Conservation (phyloP, 2,329 filamentous ascomycete species). For the Juglanconis oblonga region DNA sequence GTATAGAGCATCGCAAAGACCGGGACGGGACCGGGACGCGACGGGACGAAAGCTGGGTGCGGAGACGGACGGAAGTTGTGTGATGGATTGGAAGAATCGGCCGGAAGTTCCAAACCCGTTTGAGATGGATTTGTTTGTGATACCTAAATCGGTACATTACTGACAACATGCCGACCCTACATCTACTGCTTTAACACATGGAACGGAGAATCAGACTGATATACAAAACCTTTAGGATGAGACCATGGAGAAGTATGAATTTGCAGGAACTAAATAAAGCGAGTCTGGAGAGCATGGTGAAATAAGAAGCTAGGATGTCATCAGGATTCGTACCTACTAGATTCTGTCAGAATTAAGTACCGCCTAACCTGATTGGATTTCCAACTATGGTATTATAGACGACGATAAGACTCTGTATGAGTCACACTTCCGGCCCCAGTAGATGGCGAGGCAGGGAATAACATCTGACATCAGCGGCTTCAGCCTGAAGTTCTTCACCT, state of each 20-base stretch:
- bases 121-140: too few relatives aligned
- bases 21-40: not conserved
- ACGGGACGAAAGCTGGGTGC: constrained; percentile 34
- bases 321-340: not conserved
- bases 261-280: not conserved
- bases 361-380: too few relatives aligned
- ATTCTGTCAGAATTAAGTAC: too few relatives aligned
- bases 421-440: too few relatives aligned
- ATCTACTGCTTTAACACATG: not conserved
- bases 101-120: constrained; percentile 35
- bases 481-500: too few relatives aligned
- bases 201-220: not conserved
- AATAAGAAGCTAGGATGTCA: not conserved
- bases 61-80: constrained; percentile 49
- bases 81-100: constrained; percentile 45
- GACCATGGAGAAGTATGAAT: constrained; percentile 13
- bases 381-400: too few relatives aligned
- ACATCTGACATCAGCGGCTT: too few relatives aligned
- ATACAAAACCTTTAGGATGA: constrained; percentile 9
- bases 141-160: not conserved
- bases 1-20: not conserved
- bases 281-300: not conserved
- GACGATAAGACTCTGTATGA: too few relatives aligned
- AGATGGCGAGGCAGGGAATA: too few relatives aligned
- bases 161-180: not conserved